These are phyloP conservation scores for Suillus fuscotomentosus DNA, from an alignment of 768 basidiomycete genomes.

Conservation along the genomic window DNA sequence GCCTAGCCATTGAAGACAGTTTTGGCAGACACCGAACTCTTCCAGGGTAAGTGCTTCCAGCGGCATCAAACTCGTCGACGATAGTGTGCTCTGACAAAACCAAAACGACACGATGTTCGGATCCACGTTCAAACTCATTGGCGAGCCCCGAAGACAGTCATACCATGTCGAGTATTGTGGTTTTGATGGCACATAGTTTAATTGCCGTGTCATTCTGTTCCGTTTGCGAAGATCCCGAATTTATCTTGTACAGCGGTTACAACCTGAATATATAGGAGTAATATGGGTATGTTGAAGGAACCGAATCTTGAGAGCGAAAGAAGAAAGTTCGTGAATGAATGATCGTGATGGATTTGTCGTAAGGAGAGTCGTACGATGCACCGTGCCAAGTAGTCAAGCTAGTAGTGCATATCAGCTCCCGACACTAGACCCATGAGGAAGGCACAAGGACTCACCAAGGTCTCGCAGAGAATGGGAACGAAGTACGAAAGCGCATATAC, in stretches of 20 bases:
- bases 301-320: slow-evolving; percentile 14
- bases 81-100: neutral
- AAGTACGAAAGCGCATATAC: slow-evolving; percentile 12
- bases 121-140: neutral
- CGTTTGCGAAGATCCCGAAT: neutral
- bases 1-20: neutral
- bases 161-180: neutral
- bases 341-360: slow-evolving; percentile 33
- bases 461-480: slow-evolving; percentile 10
- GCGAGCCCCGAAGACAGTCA: neutral
- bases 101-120: neutral
- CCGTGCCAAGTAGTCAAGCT: neutral
- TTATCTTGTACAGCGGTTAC: slow-evolving; percentile 9
- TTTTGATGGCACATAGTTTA: neutral
- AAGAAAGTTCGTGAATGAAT: slow-evolving; percentile 19
- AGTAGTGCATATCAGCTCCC: slow-evolving; percentile 5
- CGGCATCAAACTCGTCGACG: neutral
- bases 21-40: neutral
- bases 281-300: slow-evolving; percentile 33
- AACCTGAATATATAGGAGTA: slow-evolving; percentile 25
- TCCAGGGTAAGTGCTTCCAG: neutral
- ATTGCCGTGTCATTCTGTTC: neutral
- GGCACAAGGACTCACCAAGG: slow-evolving; percentile 15
- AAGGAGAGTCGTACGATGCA: slow-evolving; percentile 15
- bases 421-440: slow-evolving; percentile 10